A percentile compares a stretch with the other conserved stretches of the same genome.
Conservation (phyloP, 805 yeast species). For the Groenewaldozyma tartarivorans region DNA sequence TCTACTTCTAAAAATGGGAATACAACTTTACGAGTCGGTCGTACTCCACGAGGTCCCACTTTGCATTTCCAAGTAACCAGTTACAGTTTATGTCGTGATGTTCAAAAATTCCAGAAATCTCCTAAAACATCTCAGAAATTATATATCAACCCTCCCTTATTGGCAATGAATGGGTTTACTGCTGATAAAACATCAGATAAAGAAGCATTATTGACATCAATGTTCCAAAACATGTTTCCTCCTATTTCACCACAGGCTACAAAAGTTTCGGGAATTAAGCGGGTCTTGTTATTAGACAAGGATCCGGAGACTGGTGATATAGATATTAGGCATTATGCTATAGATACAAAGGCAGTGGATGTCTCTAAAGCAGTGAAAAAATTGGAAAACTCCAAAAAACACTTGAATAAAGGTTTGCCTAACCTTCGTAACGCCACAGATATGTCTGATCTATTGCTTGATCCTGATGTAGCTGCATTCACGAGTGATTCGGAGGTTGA, state of each 20-base stretch:
- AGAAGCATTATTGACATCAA: conserved; percentile 76
- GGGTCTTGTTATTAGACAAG: conserved; percentile 78
- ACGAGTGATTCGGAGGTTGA: conserved; percentile 93
- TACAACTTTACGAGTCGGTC: conserved; percentile 72
- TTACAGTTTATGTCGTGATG: conserved; percentile 77
- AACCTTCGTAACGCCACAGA: conserved; percentile 59
- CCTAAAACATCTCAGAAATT: conserved; percentile 67
- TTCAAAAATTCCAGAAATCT: conserved; percentile 53
- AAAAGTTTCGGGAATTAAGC: conserved; percentile 60
- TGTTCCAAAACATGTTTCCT: conserved; percentile 94
- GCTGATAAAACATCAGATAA: conserved; percentile 46
- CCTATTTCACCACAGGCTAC: conserved; percentile 82
- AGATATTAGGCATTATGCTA: conserved; percentile 82
- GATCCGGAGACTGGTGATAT: conserved; percentile 61
- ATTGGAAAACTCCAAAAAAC: conserved; percentile 52
- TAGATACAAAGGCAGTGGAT: conserved; percentile 69
- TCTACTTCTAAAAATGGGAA: conserved; percentile 74
- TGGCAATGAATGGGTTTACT: conserved; percentile 86
- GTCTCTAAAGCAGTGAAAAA: conserved; percentile 65
- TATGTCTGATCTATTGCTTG: conserved; percentile 74
- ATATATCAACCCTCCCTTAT: conserved; percentile 70
- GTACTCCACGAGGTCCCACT: conserved; percentile 93
- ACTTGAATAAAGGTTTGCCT: conserved; percentile 57
- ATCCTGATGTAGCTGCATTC: conserved; percentile 61
- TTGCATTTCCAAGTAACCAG: conserved; percentile 67